Evolutionary conservation across 106 monocot genomes (phyloP), one percentile per base, ranked within the genome.

Genomic region (Dendrobium nobile): DNA sequence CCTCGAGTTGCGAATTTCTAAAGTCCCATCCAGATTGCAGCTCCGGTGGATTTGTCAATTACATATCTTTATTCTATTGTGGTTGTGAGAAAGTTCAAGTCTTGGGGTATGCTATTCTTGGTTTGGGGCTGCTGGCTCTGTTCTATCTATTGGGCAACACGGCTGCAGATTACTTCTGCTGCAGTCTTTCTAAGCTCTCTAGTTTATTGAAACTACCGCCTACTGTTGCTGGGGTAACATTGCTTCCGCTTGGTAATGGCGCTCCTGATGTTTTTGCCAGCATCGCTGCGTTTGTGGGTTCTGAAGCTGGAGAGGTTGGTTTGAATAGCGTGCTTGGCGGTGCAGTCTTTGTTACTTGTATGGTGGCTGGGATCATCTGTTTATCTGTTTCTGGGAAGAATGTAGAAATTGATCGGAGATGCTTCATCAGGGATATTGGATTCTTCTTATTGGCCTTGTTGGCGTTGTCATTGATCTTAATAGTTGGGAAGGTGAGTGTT

Each of bases 241-340:
- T 99, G 18, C 91, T 99, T 81, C 95, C 98, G 0, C 83, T 99
- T 22, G 98, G 98, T 16, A 99, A 99, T 79, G 98, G 98, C 3
- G 95, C 98, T 28, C 98, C 98, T 3, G 95, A 99, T 82, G 98
- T 99, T 33, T 99, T 99, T 61, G 86, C 92, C 1, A 99, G 95
- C 77, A 93, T 95, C 28, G 98, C 95, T 0, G 92, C 98, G 2
- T 95, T 95, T 67, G 72, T 99, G 20, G 95, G 98, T 1, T 87
- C 79, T 3, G 93, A 85, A 8, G 86, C 88, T 51, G 91, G 95
- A 5, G 95, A 99, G 26, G 95, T 99, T 33, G 98, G 95, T 70
- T 78, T 99, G 40, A 99, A 99, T 45, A 91, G 95, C 51, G 98
- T 99, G 43, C 76, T 99, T 56, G 98, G 95, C 28, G 98, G 98